A percentile compares a stretch with the other conserved stretches of the same genome.
Evolutionary conservation across 176 grass and related monocot genomes (phyloP).

Genomic region (Stipa capillata): DNA sequence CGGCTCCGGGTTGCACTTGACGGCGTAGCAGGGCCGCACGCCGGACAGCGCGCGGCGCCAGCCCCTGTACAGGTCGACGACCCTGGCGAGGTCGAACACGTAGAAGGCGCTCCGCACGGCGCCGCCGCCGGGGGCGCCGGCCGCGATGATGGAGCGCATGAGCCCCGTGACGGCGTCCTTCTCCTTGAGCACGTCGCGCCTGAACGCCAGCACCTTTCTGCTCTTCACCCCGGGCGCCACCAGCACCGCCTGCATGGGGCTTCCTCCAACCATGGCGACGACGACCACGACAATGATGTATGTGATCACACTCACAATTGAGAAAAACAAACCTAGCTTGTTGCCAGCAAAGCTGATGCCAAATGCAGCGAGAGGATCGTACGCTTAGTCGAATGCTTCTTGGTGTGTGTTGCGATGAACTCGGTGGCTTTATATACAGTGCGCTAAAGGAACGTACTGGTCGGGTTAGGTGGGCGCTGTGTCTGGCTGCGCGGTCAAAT

Average conservation of each 20-base stretch:
- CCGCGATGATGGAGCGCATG: constrained; percentile 23
- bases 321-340: not conserved
- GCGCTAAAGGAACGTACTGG: too few species aligned
- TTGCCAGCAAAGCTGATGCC: not conserved
- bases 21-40: constrained; percentile 34
- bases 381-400: not conserved
- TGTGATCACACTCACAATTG: too few species aligned
- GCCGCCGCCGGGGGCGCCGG: not conserved
- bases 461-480: too few species aligned
- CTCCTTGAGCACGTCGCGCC: not conserved
- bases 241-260: constrained; percentile 29
- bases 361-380: not conserved
- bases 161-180: not conserved
- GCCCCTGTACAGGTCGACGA: not conserved
- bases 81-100: constrained; percentile 22
- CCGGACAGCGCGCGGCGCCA: constrained; percentile 14
- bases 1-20: constrained; percentile 35
- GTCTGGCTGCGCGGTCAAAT: not conserved
- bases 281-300: not conserved
- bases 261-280: constrained; percentile 9
- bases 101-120: constrained; percentile 16
- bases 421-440: not conserved
- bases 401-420: not conserved
- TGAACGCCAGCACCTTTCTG: constrained; percentile 17
- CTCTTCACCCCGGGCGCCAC: constrained; percentile 24